A percentile compares a stretch with the other conserved stretches of the same genome.
These are phyloP conservation scores for Syzygium aqueum DNA, from an alignment of 345 rosid genomes.

Conservation along the genomic window DNA sequence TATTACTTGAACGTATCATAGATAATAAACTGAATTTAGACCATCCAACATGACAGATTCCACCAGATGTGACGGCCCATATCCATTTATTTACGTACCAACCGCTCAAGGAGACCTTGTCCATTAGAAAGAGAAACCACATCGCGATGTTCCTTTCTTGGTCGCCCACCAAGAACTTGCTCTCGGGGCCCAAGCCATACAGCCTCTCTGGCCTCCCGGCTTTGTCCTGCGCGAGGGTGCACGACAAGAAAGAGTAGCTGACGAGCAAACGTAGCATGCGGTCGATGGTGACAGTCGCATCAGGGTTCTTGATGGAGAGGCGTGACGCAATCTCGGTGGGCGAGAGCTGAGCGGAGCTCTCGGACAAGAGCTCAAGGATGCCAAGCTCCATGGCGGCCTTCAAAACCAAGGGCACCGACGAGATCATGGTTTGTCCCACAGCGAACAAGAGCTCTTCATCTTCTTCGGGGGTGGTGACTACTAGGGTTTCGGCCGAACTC, in stretches of 20 bases:
- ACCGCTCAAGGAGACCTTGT: conserved; percentile 20
- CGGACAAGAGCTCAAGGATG: conserved; percentile 25
- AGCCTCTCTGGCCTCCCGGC: conserved; percentile 4
- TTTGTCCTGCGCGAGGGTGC: background rate
- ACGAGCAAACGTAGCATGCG: conserved; percentile 39
- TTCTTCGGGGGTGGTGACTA: background rate
- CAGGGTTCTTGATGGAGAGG: conserved; percentile 26
- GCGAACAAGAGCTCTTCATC: conserved; percentile 21
- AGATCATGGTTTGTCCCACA: conserved; percentile 10
- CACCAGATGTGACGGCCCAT: background rate
- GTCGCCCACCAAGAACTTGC: conserved; percentile 20
- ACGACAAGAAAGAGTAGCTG: conserved; percentile 23
- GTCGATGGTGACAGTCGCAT: conserved; percentile 23
- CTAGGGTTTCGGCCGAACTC: background rate
- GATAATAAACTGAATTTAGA: background rate
- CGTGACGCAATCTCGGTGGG: conserved; percentile 19
- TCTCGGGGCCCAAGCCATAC: conserved; percentile 19
- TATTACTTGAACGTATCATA: background rate
- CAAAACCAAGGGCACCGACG: conserved; percentile 24
- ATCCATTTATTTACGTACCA: conserved; percentile 12
- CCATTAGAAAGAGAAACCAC: conserved; percentile 20
- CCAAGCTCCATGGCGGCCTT: conserved; percentile 32
- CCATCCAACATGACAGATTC: background rate
- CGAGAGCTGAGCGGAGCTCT: conserved; percentile 13
- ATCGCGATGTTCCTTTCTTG: conserved; percentile 21